These are phyloP conservation scores for Fusarium praegraminearum DNA, from an alignment of 2,329 filamentous ascomycete species.

Conservation along the genomic window DNA sequence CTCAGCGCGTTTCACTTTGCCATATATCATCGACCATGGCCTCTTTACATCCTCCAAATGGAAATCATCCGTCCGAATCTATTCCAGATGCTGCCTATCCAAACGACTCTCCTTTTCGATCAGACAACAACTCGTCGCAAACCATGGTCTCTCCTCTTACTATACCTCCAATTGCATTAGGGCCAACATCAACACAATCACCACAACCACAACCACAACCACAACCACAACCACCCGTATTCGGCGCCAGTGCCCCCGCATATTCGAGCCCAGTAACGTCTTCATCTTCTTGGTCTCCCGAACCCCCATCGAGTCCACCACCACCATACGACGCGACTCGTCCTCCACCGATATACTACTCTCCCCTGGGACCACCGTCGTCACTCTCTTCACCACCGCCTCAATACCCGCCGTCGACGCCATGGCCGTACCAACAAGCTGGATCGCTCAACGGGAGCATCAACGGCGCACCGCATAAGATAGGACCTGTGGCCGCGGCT, in stretches of 20 bases:
- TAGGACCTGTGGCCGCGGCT: slow-evolving; percentile 43
- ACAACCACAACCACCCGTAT: slow-evolving; percentile 19
- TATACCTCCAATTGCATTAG: slow-evolving; percentile 10
- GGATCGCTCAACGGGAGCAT: slow-evolving; percentile 30
- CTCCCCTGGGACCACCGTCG: slow-evolving; percentile 32
- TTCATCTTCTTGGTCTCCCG: slow-evolving; percentile 34
- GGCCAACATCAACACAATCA: slow-evolving; percentile 13
- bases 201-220: slow-evolving; percentile 20
- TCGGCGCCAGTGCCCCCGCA: slow-evolving; percentile 20
- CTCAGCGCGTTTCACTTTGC: neutral
- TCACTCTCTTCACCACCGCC: slow-evolving; percentile 26
- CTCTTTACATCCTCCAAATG: slow-evolving; percentile 27
- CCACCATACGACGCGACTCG: slow-evolving; percentile 48
- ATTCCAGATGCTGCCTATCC: slow-evolving; percentile 51
- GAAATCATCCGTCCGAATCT: slow-evolving; percentile 47
- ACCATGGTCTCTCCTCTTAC: slow-evolving; percentile 7
- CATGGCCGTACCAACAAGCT: slow-evolving; percentile 37
- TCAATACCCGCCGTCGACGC: slow-evolving; percentile 35
- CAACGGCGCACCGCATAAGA: slow-evolving; percentile 36
- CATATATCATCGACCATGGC: slow-evolving; percentile 30
- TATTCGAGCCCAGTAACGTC: slow-evolving; percentile 21
- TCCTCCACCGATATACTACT: slow-evolving; percentile 46
- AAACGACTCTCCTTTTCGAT: slow-evolving; percentile 48
- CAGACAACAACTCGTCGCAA: slow-evolving; percentile 28
- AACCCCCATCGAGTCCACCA: slow-evolving; percentile 42